These are phyloP conservation scores for Microthlaspi erraticum DNA, from an alignment of 345 rosid species.

Conservation along the genomic window DNA sequence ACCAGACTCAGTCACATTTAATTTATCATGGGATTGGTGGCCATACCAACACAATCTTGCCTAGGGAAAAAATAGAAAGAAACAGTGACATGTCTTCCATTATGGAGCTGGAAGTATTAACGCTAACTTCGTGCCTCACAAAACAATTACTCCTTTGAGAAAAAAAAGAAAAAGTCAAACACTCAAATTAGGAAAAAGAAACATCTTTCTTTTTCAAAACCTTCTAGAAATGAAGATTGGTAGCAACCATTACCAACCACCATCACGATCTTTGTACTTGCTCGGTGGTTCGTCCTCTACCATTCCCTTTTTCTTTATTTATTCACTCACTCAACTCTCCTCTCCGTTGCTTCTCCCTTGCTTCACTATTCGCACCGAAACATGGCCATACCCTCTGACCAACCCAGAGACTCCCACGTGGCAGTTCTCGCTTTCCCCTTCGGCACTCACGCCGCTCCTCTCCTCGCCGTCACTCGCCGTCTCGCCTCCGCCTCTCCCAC, in stretches of 20 bases:
- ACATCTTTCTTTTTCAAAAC: too few relatives aligned
- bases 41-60: too few relatives aligned
- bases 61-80: too few relatives aligned
- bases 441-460: conserved; percentile 58
- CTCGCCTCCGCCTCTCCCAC: conserved; percentile 54
- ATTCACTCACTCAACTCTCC: neutral
- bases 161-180: too few relatives aligned
- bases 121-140: too few relatives aligned
- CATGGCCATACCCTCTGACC: conserved; percentile 6
- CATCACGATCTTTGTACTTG: conserved; percentile 25
- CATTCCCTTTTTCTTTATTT: conserved; percentile 16
- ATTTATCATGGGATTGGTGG: too few relatives aligned
- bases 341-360: neutral
- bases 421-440: conserved; percentile 69
- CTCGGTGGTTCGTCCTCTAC: conserved; percentile 24
- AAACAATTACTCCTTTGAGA: too few relatives aligned
- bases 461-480: conserved; percentile 49
- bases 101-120: too few relatives aligned
- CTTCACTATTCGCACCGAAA: neutral
- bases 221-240: neutral
- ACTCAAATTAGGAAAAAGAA: too few relatives aligned
- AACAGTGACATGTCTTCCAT: too few relatives aligned
- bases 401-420: conserved; percentile 45
- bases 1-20: too few relatives aligned
- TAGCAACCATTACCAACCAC: conserved; percentile 11